Conservation (phyloP, 371 early-diverging fungal species). For the Coemansia sp. region DNA sequence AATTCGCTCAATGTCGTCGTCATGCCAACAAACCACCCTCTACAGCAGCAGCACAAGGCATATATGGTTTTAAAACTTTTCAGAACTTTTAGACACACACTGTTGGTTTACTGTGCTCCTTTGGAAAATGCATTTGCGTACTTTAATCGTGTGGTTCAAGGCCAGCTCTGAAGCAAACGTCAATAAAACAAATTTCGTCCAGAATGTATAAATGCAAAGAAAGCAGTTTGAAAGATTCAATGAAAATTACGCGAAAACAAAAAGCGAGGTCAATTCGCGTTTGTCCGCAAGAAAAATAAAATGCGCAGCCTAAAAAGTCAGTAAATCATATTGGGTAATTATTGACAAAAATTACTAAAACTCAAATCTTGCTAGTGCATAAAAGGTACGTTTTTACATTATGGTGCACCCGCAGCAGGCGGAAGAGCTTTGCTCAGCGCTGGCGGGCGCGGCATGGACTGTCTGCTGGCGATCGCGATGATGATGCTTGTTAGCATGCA, state of each 20-base stretch:
- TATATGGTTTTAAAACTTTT: background rate
- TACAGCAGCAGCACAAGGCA: background rate
- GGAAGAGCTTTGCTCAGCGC: conserved; percentile 12
- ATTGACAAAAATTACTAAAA: background rate
- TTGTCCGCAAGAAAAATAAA: background rate
- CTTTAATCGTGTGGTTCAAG: background rate
- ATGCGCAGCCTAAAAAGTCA: background rate
- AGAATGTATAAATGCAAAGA: background rate
- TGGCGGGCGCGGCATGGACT: background rate
- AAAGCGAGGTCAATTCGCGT: background rate
- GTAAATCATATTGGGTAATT: background rate
- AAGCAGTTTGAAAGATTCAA: background rate
- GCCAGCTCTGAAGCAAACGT: background rate
- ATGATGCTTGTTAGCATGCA: background rate
- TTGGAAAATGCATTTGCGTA: background rate
- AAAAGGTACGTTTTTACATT: conserved; percentile 18
- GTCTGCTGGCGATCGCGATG: conserved; percentile 2
- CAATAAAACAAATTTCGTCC: background rate
- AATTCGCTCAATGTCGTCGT: conserved; percentile 21
- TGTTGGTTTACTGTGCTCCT: background rate
- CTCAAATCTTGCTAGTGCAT: too few relatives aligned
- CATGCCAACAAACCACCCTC: background rate
- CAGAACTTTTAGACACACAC: background rate
- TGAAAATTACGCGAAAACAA: background rate
- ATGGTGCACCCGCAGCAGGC: conserved; percentile 37